Evolutionary conservation across 225 moss, liverwort and hornwort species (phyloP).

Genomic region (Sphagnum tenellum): DNA sequence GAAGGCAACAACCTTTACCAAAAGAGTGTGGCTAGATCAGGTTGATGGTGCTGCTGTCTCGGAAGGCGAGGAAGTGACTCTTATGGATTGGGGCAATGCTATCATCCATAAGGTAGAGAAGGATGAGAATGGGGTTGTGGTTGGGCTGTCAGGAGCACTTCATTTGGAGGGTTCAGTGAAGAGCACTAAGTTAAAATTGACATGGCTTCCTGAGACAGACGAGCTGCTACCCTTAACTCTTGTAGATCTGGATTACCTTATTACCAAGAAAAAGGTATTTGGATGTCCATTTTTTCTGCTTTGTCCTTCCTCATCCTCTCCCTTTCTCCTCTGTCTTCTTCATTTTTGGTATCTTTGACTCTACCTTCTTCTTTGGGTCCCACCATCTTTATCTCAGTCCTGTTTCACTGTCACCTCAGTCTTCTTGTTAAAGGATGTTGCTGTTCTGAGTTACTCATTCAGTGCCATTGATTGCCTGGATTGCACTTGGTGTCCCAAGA

Average conservation of each 20-base stretch:
- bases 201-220: conserved; percentile 64
- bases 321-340: too few relatives aligned
- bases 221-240: conserved; percentile 67
- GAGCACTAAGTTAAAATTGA: conserved; percentile 62
- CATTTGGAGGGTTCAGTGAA: conserved; percentile 77
- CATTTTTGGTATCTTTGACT: too few relatives aligned
- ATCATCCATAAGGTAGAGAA: conserved; percentile 52
- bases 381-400: too few relatives aligned
- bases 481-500: too few relatives aligned
- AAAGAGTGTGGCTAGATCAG: conserved; percentile 62
- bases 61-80: conserved; percentile 69
- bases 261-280: conserved; percentile 74
- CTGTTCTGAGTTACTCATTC: too few relatives aligned
- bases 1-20: conserved; percentile 67
- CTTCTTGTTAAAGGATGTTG: too few relatives aligned
- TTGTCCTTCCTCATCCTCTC: not conserved
- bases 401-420: too few relatives aligned
- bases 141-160: conserved; percentile 52
- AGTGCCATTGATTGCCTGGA: too few relatives aligned
- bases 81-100: conserved; percentile 87
- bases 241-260: conserved; percentile 66
- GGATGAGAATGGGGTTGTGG: conserved; percentile 39
- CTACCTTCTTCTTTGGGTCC: too few relatives aligned
- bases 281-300: not conserved
- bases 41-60: conserved; percentile 50